Percentiles rank a stretch among this genome's conserved stretches.
These are phyloP conservation scores for Venturia oleaginea DNA, from an alignment of 2,329 filamentous ascomycete genomes.

Conservation along the genomic window DNA sequence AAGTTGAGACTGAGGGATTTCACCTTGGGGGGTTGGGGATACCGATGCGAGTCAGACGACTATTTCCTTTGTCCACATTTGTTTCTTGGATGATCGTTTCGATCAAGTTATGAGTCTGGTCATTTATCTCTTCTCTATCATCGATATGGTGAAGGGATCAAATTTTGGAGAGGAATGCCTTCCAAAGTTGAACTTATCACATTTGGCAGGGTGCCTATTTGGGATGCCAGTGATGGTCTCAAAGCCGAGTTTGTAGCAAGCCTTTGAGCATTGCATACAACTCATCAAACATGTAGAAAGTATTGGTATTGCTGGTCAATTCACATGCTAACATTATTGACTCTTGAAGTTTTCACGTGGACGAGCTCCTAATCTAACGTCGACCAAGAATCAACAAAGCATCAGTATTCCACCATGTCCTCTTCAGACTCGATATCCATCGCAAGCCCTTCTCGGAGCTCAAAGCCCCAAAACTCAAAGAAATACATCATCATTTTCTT, in stretches of 20 bases:
- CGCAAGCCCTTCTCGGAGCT: neutral
- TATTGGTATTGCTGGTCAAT: neutral
- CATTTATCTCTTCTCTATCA: no score
- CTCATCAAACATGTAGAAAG: no score
- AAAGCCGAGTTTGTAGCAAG: neutral
- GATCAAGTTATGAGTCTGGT: no score
- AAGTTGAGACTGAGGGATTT: neutral
- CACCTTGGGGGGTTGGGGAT: neutral
- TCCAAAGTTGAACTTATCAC: neutral
- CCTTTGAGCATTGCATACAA: no score
- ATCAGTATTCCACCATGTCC: neutral
- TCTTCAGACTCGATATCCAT: neutral
- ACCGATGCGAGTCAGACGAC: neutral
- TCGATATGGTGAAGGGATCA: no score
- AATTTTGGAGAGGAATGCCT: neutral
- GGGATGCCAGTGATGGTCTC: neutral
- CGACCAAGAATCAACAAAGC: neutral
- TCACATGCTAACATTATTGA: neutral
- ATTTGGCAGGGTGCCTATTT: neutral
- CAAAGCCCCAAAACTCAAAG: neutral
- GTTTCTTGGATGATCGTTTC: neutral
- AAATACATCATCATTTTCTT: slow-evolving; percentile 52
- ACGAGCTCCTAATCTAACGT: neutral
- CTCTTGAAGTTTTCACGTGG: neutral
- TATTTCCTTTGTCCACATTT: neutral